phyloP scores from a whole-genome alignment of 495 filamentous ascomycete genomes.

The Trichoderma gamsii region DNA sequence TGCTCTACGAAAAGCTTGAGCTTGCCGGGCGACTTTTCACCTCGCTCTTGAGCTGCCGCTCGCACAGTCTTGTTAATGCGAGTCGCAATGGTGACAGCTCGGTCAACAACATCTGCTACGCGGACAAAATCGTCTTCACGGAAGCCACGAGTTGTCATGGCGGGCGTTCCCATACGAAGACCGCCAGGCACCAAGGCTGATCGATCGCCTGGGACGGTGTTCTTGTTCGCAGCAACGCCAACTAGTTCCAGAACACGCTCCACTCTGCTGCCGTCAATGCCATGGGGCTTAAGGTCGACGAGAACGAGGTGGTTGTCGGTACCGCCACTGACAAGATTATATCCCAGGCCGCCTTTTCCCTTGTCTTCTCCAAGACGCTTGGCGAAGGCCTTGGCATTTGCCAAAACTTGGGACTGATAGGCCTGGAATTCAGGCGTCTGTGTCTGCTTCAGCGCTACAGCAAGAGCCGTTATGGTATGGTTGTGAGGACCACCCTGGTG shows the following conservation, averaged over 20 bases:
- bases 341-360: constrained; percentile 72
- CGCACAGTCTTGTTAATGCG: constrained; percentile 74
- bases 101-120: constrained; percentile 90
- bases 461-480: constrained; percentile 93
- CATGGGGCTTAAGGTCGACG: constrained; percentile 86
- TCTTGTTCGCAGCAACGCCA: constrained; percentile 96
- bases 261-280: constrained; percentile 86
- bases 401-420: constrained; percentile 83
- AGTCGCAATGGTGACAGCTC: constrained; percentile 78
- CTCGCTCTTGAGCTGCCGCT: constrained; percentile 68
- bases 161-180: constrained; percentile 85
- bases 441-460: constrained; percentile 90
- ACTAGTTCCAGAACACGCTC: constrained; percentile 92
- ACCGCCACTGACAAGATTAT: constrained; percentile 84
- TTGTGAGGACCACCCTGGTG: constrained; percentile 98
- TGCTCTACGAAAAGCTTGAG: constrained; percentile 82
- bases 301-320: constrained; percentile 97
- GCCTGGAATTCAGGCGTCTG: constrained; percentile 79
- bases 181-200: constrained; percentile 89
- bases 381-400: constrained; percentile 82
- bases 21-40: constrained; percentile 70
- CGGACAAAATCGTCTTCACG: constrained; percentile 77
- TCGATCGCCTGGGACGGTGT: constrained; percentile 93
- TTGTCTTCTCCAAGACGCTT: constrained; percentile 64
- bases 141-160: constrained; percentile 96